These are phyloP conservation scores for Lonicera japonica DNA, from an alignment of 129 eudicot species.

Conservation along the genomic window DNA sequence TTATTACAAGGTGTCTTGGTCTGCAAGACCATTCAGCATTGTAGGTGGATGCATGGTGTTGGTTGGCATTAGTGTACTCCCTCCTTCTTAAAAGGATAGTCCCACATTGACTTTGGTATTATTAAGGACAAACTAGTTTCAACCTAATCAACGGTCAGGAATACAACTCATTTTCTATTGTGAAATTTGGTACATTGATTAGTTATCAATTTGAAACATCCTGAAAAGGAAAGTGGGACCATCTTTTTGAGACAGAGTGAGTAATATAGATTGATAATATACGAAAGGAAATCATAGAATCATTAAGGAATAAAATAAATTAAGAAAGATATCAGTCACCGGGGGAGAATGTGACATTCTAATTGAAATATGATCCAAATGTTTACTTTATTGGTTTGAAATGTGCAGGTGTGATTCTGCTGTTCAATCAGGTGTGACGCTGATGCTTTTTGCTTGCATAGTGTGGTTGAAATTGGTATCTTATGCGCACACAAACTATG, in stretches of 20 bases:
- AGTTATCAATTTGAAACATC: no score
- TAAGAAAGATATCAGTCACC: background rate
- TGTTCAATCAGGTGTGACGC: slow-evolving; percentile 68
- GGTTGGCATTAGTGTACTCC: background rate
- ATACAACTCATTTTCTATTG: no score
- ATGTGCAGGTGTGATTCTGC: slow-evolving; percentile 86
- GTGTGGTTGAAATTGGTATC: slow-evolving; percentile 92
- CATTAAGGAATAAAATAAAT: background rate
- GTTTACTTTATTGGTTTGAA: slow-evolving; percentile 5
- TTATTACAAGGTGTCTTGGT: background rate
- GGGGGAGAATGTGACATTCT: background rate
- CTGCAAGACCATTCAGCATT: background rate
- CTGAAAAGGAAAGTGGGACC: no score
- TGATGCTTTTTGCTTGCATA: slow-evolving; percentile 77
- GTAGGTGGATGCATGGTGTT: background rate
- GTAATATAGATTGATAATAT: slow-evolving; percentile 2
- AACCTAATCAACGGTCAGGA: no score
- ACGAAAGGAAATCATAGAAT: background rate
- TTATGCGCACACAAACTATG: slow-evolving; percentile 85
- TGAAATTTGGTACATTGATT: no score
- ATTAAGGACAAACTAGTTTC: no score
- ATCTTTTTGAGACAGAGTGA: no score
- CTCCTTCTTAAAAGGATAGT: no score
- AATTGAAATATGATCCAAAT: slow-evolving; percentile 9
- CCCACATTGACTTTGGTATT: no score